Conservation (phyloP, 768 basidiomycete species). For the Psilocybe azurescens region DNA sequence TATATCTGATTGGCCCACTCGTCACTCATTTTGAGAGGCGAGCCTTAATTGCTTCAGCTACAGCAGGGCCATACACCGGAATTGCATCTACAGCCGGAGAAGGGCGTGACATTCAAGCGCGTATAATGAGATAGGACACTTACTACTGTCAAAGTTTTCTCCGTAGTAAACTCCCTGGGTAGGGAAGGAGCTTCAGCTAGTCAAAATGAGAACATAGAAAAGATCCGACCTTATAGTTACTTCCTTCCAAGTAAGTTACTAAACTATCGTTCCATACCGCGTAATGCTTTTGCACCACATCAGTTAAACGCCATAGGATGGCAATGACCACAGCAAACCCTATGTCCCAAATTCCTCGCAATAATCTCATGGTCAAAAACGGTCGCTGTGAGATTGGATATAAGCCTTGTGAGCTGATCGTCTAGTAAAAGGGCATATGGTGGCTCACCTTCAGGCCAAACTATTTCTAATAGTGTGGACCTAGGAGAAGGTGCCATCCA, state of each 20-base stretch:
- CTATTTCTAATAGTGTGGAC: constrained; percentile 73
- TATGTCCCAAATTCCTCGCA: constrained; percentile 42
- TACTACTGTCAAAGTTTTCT: constrained; percentile 7
- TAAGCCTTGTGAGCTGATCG: not conserved
- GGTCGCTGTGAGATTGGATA: not conserved
- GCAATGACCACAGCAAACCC: constrained; percentile 26
- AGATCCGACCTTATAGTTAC: constrained; percentile 11
- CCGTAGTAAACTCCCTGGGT: constrained; percentile 3
- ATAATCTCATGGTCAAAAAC: constrained; percentile 40
- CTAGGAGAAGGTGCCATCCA: constrained; percentile 68
- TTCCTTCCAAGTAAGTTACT: constrained; percentile 11
- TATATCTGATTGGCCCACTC: not conserved
- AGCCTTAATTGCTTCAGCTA: constrained; percentile 60
- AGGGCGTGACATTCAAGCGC: not conserved
- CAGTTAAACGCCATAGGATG: not conserved
- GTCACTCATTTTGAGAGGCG: constrained; percentile 36
- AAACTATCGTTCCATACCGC: constrained; percentile 21
- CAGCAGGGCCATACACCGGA: constrained; percentile 61
- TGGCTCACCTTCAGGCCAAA: constrained; percentile 57
- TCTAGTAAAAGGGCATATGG: not conserved
- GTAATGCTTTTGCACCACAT: constrained; percentile 15
- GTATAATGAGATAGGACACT: not conserved
- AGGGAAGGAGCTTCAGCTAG: not conserved
- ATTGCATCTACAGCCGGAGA: constrained; percentile 40
- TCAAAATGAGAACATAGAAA: not conserved